phyloP scores from a whole-genome alignment of 495 filamentous ascomycete genomes.

The Aspergillus kassunensis region DNA sequence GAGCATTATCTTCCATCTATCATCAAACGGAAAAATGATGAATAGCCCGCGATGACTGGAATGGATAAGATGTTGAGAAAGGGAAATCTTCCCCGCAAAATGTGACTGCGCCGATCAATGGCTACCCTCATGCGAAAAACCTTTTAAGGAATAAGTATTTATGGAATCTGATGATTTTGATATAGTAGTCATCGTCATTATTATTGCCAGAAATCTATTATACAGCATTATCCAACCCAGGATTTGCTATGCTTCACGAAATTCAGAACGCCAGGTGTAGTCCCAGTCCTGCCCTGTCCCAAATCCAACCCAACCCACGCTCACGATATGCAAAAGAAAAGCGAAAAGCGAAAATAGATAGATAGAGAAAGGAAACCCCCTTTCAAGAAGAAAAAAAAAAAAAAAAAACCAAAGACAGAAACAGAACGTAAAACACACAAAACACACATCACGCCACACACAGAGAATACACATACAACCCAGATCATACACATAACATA shows the following conservation, averaged over 20 bases:
- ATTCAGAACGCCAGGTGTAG: slow-evolving; percentile 5
- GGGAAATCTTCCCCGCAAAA: too few species aligned
- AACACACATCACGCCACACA: slow-evolving; percentile 15
- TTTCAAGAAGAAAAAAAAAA: slow-evolving; percentile 20
- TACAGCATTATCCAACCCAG: too few species aligned
- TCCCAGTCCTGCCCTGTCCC: slow-evolving; percentile 1
- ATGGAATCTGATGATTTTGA: too few species aligned
- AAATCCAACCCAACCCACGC: slow-evolving; percentile 2
- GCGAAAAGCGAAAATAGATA: slow-evolving; percentile 1
- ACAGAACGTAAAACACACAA: slow-evolving; percentile 21
- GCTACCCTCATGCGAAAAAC: too few species aligned
- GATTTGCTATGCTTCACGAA: not conserved
- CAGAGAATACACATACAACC: slow-evolving; percentile 25
- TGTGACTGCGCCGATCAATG: too few species aligned
- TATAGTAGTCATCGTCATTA: too few species aligned
- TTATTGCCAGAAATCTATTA: too few species aligned
- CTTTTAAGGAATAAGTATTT: too few species aligned
- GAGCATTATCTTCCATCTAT: too few species aligned
- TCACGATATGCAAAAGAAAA: slow-evolving; percentile 1
- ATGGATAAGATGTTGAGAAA: too few species aligned
- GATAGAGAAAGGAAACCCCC: slow-evolving; percentile 12
- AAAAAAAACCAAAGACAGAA: slow-evolving; percentile 17
- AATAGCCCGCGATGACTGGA: too few species aligned
- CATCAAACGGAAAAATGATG: too few species aligned
- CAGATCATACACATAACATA: slow-evolving; percentile 30